Conservation (phyloP, 2,329 filamentous ascomycete genomes). For the Botrytis tulipae region DNA sequence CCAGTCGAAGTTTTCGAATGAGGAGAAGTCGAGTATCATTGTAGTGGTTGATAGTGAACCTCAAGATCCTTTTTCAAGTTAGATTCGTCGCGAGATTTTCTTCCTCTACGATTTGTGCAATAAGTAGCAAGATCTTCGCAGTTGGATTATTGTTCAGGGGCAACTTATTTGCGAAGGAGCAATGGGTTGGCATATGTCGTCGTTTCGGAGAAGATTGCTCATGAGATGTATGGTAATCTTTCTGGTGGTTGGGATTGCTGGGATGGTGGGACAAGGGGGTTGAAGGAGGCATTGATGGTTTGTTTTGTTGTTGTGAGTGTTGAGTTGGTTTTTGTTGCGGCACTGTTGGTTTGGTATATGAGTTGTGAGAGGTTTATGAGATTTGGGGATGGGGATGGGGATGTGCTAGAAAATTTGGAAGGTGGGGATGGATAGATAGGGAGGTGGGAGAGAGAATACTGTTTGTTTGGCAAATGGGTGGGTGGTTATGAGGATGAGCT, state of each 20-base stretch:
- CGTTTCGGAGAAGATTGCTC: constrained; percentile 74
- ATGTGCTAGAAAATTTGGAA: not conserved
- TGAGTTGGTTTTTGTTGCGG: constrained; percentile 76
- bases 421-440: constrained; percentile 10
- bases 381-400: constrained; percentile 18
- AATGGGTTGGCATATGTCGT: constrained; percentile 67
- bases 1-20: not conserved
- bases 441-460: constrained; percentile 29
- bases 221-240: constrained; percentile 77
- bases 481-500: constrained; percentile 54
- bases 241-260: constrained; percentile 78
- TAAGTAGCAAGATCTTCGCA: constrained; percentile 57
- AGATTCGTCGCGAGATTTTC: not conserved
- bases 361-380: constrained; percentile 75
- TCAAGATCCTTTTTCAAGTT: not conserved
- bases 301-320: constrained; percentile 75
- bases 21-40: not conserved
- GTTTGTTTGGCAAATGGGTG: constrained; percentile 66
- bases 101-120: not conserved
- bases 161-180: constrained; percentile 86
- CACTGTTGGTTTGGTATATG: constrained; percentile 81
- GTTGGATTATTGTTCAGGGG: constrained; percentile 76
- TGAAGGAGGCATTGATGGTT: constrained; percentile 68
- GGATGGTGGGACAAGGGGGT: constrained; percentile 62
- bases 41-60: not conserved